Evolutionary conservation across 1,139 yeast species (phyloP), one percentile per base, ranked within the genome.

Genomic region (Nadsonia starkeyi-henricii): DNA sequence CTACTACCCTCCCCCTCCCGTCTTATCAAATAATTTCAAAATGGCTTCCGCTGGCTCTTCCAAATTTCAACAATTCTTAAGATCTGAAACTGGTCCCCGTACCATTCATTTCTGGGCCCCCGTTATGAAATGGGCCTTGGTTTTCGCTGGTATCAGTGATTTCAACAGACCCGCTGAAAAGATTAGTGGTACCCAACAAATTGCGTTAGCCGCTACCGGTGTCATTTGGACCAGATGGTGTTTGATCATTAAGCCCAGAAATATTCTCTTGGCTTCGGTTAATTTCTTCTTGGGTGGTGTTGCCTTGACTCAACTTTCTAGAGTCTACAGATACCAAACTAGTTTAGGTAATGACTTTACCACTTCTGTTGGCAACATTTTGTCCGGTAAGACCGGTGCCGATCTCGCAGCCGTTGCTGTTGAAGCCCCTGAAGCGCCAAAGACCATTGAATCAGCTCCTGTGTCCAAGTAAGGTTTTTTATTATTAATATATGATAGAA

Each of bases 191-290:
- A 82, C 96, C 28, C 98, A 91, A 66, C 95, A 85, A 64, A 64
- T 83, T 53, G 95, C 98, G 0, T 73, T 91, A 52, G 75, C 85
- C 58, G 91, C 91, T 46, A 91, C 98, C 1, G 98, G 97, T 50
- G 79, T 78, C 49, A 88, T 91, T 59, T 91, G 98, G 98, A 91
- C 98, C 45, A 79, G 98, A 65, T 91, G 98, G 98, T 89, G 96
- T 33, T 77, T 88, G 66, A 93, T 88, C 54, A 91, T 91, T 63
- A 79, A 72, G 58, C 98, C 98, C 48, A 82, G 85, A 68, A 91
- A 91, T 69, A 73, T 75, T 57, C 71, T 91, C 53, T 74, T 91
- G 58, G 98, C 97, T 3, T 79, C 93, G 33, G 98, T 91, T 52
- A 91, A 91, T 69, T 86, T 88, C 73, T 91, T 91, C 73, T 72